Conservation (phyloP, 164 flowering plant species). For the Paratinospora sagittata region DNA sequence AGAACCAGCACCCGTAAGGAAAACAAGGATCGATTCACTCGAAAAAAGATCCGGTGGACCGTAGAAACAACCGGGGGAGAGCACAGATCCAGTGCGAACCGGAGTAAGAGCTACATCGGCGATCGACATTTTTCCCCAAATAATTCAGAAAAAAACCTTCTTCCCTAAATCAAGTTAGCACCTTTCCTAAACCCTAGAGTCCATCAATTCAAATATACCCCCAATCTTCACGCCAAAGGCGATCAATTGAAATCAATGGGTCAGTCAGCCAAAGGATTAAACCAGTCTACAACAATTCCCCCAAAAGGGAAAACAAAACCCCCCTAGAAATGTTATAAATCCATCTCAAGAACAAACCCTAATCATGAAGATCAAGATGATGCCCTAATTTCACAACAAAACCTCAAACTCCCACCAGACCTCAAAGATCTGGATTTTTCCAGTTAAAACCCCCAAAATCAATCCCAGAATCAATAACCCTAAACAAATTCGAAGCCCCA, state of each 20-base stretch:
- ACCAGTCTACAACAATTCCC: background rate
- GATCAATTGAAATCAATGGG: background rate
- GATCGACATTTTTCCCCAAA: conserved; percentile 35
- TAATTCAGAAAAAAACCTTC: conserved; percentile 1
- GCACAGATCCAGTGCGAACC: conserved; percentile 28
- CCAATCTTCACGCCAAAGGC: background rate
- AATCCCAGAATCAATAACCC: background rate
- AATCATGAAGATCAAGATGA: conserved; percentile 13
- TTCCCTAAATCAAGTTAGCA: background rate
- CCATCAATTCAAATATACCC: background rate
- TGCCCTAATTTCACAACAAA: conserved; percentile 12
- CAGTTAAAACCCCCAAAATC: background rate
- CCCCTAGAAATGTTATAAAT: conserved; percentile 1
- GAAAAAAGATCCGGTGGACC: conserved; percentile 10
- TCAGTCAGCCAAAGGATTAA: background rate
- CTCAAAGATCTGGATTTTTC: conserved; percentile 1
- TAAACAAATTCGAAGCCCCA: background rate
- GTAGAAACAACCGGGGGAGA: conserved; percentile 22
- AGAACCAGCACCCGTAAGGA: conserved; percentile 45
- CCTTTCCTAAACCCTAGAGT: background rate
- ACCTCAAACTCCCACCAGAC: conserved; percentile 1
- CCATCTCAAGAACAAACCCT: conserved; percentile 21
- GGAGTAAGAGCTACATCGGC: conserved; percentile 45
- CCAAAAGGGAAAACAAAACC: background rate
- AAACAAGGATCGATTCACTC: conserved; percentile 45